Base-by-base conservation (phyloP, 192 early-diverging fungal genomes). In the Bifiguratus adelaidae region DNA sequence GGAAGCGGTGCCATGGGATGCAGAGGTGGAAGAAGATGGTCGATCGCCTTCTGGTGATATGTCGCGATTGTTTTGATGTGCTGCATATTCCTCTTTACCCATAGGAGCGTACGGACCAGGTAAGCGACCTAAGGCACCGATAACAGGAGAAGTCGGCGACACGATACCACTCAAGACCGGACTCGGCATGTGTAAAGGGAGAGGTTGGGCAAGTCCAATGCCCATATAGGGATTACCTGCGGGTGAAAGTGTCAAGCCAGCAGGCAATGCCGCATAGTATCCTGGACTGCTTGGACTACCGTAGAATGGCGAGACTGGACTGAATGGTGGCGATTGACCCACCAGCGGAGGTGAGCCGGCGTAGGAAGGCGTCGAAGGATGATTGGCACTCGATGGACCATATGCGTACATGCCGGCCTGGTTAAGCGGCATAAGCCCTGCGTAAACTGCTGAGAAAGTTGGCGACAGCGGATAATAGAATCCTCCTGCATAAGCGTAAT, bases 371-470 rank as follows among this genome's bases (percentile, higher is more conserved):
- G n/a, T n/a, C n/a, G n/a, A n/a, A n/a, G 51, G 58, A 32, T 58
- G 62, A 27, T 54, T 58, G n/a, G 52, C 61, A 30, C 45, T 47
- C 25, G 56, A 41, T 28, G 48, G 63, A 19, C 66, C 68, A 50
- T 66, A 70, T 18, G 55, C 65, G 32, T 68, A 61, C 20, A 61
- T 41, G 3, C 61, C 52, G 50, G 62, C 65, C 27, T 66, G 63
- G 5, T 40, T 21, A 40, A 20, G 37, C 18, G 37, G 13, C 22
- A 40, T 5, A 40, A 5, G 37, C n/a, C n/a, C n/a, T n/a, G n/a
- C n/a, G n/a, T n/a, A n/a, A n/a, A n/a, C n/a, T n/a, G n/a, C n/a
- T n/a, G n/a, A n/a, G n/a, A n/a, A n/a, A n/a, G n/a, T n/a, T 4
- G 61, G 66, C 38, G 58, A 55, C 25, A 68, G 41, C 25, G 61